A percentile compares a stretch with the other conserved stretches of the same genome.
phyloP scores from a whole-genome alignment of 345 rosid genomes.

The Angophora floribunda region DNA sequence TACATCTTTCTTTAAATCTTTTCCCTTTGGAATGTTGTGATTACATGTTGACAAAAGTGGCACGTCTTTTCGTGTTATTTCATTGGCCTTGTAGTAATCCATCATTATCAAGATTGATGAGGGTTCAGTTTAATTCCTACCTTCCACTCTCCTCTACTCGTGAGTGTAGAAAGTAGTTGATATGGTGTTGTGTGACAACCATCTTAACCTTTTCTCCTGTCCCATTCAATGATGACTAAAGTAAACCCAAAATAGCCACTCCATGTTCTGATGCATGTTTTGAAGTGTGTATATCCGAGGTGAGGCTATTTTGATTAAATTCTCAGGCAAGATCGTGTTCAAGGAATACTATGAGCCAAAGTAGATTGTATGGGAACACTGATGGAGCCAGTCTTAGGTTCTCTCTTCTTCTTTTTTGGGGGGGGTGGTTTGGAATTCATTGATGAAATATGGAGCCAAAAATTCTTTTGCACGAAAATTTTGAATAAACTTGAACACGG shows the following conservation, averaged over 20 bases:
- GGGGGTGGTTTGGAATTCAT: neutral
- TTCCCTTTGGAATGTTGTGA: neutral
- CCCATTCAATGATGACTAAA: neutral
- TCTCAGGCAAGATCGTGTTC: neutral
- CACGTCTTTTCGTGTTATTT: neutral
- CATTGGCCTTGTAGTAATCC: neutral
- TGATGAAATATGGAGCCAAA: neutral
- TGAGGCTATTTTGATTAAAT: neutral
- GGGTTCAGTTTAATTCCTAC: neutral
- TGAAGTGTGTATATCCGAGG: neutral
- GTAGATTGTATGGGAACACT: neutral
- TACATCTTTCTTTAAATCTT: neutral
- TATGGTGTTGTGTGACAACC: neutral
- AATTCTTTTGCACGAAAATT: neutral
- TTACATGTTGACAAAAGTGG: neutral
- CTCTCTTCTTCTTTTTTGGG: neutral
- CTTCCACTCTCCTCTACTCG: neutral
- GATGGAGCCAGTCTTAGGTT: neutral
- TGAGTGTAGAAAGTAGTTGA: neutral
- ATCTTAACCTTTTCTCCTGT: neutral
- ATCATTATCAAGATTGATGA: neutral
- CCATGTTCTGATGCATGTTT: neutral
- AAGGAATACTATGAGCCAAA: neutral
- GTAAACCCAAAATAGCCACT: neutral
- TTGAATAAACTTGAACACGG: neutral